Conservation (phyloP, 2,329 filamentous ascomycete species). For the Shiraia bambusicola region DNA sequence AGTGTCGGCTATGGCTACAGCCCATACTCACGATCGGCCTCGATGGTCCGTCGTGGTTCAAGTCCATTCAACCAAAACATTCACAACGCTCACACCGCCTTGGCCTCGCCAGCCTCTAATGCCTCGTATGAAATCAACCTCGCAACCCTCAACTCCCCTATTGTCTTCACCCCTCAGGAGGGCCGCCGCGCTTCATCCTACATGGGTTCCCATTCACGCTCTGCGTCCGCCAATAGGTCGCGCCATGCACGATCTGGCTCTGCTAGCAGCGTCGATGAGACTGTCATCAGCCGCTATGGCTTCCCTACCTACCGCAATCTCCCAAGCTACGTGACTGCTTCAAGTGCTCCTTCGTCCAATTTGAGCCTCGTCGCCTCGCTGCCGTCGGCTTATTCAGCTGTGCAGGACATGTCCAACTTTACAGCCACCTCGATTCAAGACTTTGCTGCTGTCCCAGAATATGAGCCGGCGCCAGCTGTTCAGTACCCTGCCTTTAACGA, state of each 20-base stretch:
- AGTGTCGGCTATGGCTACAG: conserved; percentile 47
- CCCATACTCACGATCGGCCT: conserved; percentile 52
- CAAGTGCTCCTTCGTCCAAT: conserved; percentile 35
- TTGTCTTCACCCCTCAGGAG: conserved; percentile 49
- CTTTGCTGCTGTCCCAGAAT: conserved; percentile 38
- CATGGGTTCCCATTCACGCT: conserved; percentile 50
- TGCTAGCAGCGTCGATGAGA: conserved; percentile 67
- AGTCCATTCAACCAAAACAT: conserved; percentile 46
- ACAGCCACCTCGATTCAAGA: conserved; percentile 33
- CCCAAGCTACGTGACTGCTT: conserved; percentile 57
- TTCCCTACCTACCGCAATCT: conserved; percentile 84
- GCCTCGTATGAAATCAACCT: conserved; percentile 45
- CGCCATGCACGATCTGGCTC: conserved; percentile 60
- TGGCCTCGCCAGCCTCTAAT: conserved; percentile 49
- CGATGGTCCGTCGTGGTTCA: conserved; percentile 49
- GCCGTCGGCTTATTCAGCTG: conserved; percentile 36
- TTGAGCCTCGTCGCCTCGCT: conserved; percentile 46
- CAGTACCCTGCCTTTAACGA: conserved; percentile 48
- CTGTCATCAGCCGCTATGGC: conserved; percentile 67
- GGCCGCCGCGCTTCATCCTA: conserved; percentile 40
- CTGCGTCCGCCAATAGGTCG: conserved; percentile 60
- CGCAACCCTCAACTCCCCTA: conserved; percentile 64
- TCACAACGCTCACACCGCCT: conserved; percentile 36
- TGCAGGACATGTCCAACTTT: conserved; percentile 38
- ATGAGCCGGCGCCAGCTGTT: conserved; percentile 44